These are phyloP conservation scores for Fraxinus paxiana DNA, from an alignment of 305 asterid genomes.

Conservation along the genomic window DNA sequence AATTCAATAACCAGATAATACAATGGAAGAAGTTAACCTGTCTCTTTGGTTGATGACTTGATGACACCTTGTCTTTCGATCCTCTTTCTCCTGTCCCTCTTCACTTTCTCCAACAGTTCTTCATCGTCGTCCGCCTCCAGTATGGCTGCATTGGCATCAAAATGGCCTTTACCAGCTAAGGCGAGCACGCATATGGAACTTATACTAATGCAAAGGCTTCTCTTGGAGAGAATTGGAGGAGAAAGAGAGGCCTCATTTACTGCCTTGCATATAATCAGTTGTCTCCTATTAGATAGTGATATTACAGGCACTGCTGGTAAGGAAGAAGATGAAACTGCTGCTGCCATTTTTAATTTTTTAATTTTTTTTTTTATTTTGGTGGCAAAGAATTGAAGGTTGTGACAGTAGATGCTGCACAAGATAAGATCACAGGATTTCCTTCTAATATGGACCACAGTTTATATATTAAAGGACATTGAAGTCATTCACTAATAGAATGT, in stretches of 20 bases:
- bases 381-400: slow-evolving; percentile 46
- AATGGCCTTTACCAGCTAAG: slow-evolving; percentile 26
- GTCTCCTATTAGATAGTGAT: slow-evolving; percentile 26
- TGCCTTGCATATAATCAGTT: slow-evolving; percentile 40
- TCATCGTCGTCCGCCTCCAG: slow-evolving; percentile 85
- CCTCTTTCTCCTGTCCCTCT: slow-evolving; percentile 80
- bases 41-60: slow-evolving; percentile 56
- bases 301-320: slow-evolving; percentile 36
- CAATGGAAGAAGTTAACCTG: slow-evolving; percentile 39
- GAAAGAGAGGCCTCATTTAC: slow-evolving; percentile 26
- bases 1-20: not conserved
- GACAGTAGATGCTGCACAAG: slow-evolving; percentile 39
- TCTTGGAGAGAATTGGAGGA: slow-evolving; percentile 36
- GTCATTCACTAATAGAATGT: slow-evolving; percentile 19
- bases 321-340: slow-evolving; percentile 49
- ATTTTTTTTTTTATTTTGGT: slow-evolving; percentile 12
- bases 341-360: slow-evolving; percentile 43
- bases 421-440: slow-evolving; percentile 61
- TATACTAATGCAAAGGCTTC: slow-evolving; percentile 40
- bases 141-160: slow-evolving; percentile 68
- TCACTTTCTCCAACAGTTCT: slow-evolving; percentile 78
- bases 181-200: slow-evolving; percentile 28
- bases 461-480: not conserved
- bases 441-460: slow-evolving; percentile 24
- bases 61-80: slow-evolving; percentile 62